phyloP scores from a whole-genome alignment of 163 green algal genomes.

The Trebouxia gelatinosa region DNA sequence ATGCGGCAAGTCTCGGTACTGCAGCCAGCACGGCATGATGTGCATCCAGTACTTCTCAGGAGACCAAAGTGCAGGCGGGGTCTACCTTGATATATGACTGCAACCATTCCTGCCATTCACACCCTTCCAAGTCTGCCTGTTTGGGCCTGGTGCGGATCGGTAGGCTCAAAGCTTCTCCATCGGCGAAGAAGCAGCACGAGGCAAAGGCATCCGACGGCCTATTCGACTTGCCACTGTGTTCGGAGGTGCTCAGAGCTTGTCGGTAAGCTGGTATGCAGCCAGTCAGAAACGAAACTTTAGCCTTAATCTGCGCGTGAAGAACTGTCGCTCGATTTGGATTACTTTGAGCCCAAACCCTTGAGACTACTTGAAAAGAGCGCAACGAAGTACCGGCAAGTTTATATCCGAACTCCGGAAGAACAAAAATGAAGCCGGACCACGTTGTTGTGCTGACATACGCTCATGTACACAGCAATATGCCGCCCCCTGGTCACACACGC shows the following conservation, averaged over 20 bases:
- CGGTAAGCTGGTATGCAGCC: slow-evolving; percentile 38
- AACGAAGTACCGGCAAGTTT: slow-evolving; percentile 53
- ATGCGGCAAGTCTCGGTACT: slow-evolving; percentile 77
- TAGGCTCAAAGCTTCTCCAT: slow-evolving; percentile 50
- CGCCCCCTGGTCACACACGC: too few relatives aligned
- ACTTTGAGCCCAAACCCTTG: background rate
- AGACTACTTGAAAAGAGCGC: background rate
- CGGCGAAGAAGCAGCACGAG: slow-evolving; percentile 43
- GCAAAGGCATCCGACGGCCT: slow-evolving; percentile 43
- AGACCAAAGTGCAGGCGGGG: background rate
- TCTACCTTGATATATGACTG: slow-evolving; percentile 64
- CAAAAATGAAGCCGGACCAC: too few relatives aligned
- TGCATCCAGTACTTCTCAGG: background rate
- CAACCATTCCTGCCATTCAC: slow-evolving; percentile 59
- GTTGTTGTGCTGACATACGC: too few relatives aligned
- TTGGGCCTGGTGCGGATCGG: slow-evolving; percentile 48
- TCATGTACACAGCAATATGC: too few relatives aligned
- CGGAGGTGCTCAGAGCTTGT: background rate
- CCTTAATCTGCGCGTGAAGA: slow-evolving; percentile 41
- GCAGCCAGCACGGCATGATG: slow-evolving; percentile 7
- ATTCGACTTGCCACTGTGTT: background rate
- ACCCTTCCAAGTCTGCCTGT: slow-evolving; percentile 34
- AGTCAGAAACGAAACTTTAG: slow-evolving; percentile 44
- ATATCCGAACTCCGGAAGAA: slow-evolving; percentile 70
- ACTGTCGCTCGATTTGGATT: background rate